Evolutionary conservation across 768 basidiomycete species (phyloP).

Genomic region (Tubosaeta sp.): DNA sequence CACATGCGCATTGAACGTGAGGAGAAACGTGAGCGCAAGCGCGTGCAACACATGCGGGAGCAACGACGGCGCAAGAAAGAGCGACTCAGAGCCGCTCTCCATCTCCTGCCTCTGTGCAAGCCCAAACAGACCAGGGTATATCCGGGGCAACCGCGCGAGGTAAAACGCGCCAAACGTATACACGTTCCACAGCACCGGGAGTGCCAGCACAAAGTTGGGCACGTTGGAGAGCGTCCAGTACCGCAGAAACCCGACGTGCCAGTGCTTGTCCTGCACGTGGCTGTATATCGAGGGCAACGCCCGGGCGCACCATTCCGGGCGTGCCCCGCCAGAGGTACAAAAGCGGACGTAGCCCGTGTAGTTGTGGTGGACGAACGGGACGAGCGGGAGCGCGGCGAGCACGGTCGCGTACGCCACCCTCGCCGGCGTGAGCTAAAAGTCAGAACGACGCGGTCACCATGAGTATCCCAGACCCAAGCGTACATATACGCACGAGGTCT

Average conservation of each 20-base stretch:
- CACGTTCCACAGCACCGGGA: conserved; percentile 60
- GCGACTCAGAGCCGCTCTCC: conserved; percentile 6
- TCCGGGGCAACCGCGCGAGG: conserved; percentile 7
- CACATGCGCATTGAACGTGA: conserved; percentile 78
- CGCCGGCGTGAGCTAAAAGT: conserved; percentile 36
- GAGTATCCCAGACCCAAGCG: background rate
- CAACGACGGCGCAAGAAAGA: conserved; percentile 41
- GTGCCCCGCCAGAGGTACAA: conserved; percentile 39
- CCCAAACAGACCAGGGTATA: conserved; percentile 2
- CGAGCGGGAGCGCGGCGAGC: conserved; percentile 44
- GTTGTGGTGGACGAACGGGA: conserved; percentile 75
- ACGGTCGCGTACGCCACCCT: conserved; percentile 35
- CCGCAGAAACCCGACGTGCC: conserved; percentile 78
- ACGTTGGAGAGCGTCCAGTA: conserved; percentile 84
- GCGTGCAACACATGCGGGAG: conserved; percentile 77
- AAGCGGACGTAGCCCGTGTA: conserved; percentile 59
- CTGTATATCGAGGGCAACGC: conserved; percentile 70
- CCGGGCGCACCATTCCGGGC: conserved; percentile 59
- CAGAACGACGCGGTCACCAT: background rate
- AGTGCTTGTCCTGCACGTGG: conserved; percentile 80
- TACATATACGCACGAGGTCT: conserved; percentile 21
- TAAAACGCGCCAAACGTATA: conserved; percentile 30
- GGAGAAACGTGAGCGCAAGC: conserved; percentile 50
- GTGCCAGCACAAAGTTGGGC: conserved; percentile 82
- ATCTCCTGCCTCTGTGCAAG: background rate